Evolutionary conservation across 176 grass and related monocot species (phyloP).

Genomic region (Cenchrus purpureus): DNA sequence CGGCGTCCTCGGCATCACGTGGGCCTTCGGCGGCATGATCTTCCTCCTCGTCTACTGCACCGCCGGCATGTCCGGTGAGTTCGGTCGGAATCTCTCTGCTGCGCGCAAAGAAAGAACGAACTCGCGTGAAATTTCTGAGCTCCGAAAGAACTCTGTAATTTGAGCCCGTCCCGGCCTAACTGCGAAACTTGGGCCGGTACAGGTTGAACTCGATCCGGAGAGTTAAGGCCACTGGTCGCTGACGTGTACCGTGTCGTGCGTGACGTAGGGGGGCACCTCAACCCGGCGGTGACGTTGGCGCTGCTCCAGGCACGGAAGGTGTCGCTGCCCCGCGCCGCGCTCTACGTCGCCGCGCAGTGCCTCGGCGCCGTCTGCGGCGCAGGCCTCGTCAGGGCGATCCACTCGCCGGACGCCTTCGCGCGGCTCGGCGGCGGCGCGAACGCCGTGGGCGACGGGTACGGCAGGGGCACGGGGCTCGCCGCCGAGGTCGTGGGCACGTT

Average conservation of each 20-base stretch:
- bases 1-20: slow-evolving; percentile 80
- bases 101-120: not conserved
- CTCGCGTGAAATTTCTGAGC: no score
- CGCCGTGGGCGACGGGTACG: slow-evolving; percentile 25
- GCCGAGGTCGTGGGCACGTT: slow-evolving; percentile 58
- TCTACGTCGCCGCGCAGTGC: slow-evolving; percentile 54
- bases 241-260: not conserved
- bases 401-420: slow-evolving; percentile 10
- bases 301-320: slow-evolving; percentile 54
- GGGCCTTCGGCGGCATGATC: slow-evolving; percentile 92
- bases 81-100: not conserved
- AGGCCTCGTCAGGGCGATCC: slow-evolving; percentile 50
- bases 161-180: not conserved
- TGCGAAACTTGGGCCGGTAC: not conserved
- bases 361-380: slow-evolving; percentile 58
- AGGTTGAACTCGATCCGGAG: not conserved
- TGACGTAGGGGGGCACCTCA: slow-evolving; percentile 52
- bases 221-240: not conserved
- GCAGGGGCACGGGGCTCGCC: slow-evolving; percentile 39
- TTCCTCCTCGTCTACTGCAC: slow-evolving; percentile 94
- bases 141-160: not conserved
- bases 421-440: slow-evolving; percentile 46
- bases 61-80: slow-evolving; percentile 72
- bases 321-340: slow-evolving; percentile 38
- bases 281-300: slow-evolving; percentile 59